These are phyloP conservation scores for Phlebiopsis gigantea DNA, from an alignment of 768 basidiomycete species.

Conservation along the genomic window DNA sequence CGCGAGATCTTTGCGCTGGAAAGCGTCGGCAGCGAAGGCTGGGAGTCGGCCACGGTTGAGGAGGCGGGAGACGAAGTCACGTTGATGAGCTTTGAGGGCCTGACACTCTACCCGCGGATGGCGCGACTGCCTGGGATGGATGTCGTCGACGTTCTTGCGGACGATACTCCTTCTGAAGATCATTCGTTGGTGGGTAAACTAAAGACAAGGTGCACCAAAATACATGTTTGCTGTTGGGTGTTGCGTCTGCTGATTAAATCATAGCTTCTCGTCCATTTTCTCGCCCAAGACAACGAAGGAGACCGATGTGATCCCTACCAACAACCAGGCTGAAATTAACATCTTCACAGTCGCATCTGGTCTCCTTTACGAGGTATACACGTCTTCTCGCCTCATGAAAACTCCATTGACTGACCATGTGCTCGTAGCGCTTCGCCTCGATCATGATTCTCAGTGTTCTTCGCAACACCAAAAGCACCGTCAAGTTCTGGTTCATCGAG, in stretches of 20 bases:
- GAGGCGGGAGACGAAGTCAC: constrained; percentile 71
- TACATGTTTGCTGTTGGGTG: constrained; percentile 13
- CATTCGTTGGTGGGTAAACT: constrained; percentile 42
- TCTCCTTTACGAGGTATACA: constrained; percentile 82
- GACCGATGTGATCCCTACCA: constrained; percentile 17
- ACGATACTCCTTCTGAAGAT: constrained; percentile 20
- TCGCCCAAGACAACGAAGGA: constrained; percentile 7
- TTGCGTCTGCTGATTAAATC: neutral
- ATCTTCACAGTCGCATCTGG: constrained; percentile 99
- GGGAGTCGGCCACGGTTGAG: constrained; percentile 71
- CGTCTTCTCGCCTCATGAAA: neutral
- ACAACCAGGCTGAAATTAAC: constrained; percentile 84
- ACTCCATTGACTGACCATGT: constrained; percentile 4
- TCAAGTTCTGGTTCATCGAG: constrained; percentile 99
- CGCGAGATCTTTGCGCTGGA: constrained; percentile 76
- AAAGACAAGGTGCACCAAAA: constrained; percentile 56
- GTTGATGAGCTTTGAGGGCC: constrained; percentile 84
- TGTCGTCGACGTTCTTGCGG: constrained; percentile 64
- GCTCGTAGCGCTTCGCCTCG: constrained; percentile 79
- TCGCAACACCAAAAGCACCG: constrained; percentile 86
- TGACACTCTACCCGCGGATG: constrained; percentile 83
- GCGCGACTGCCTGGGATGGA: constrained; percentile 72
- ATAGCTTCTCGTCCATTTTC: constrained; percentile 25
- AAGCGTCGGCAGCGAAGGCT: constrained; percentile 85
- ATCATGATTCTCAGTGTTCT: constrained; percentile 98